phyloP scores from a whole-genome alignment of 208 protist genomes.

The Novymonas esmeraldas region DNA sequence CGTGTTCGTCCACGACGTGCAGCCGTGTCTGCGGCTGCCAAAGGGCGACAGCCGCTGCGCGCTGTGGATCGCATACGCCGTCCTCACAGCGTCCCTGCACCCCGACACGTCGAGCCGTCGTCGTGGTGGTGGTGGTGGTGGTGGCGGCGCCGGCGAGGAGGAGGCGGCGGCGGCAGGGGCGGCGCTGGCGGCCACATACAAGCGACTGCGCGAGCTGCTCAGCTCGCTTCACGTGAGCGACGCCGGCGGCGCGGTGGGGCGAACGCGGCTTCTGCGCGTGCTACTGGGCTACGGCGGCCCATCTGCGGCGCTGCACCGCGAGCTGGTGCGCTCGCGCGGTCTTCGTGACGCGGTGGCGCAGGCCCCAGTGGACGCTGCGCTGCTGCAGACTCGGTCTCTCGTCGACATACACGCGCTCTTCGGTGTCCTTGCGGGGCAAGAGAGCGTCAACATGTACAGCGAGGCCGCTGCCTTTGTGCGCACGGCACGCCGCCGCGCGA shows the following conservation, averaged over 20 bases:
- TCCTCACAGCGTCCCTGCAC: slow-evolving; percentile 21
- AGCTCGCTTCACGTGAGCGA: slow-evolving; percentile 7
- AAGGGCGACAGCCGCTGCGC: slow-evolving; percentile 37
- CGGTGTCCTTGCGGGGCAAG: slow-evolving; percentile 45
- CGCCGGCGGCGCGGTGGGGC: slow-evolving; percentile 15
- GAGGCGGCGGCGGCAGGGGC: no score
- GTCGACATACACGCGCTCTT: slow-evolving; percentile 62
- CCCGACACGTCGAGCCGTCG: not conserved
- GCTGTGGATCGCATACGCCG: slow-evolving; percentile 42
- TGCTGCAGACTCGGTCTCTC: slow-evolving; percentile 30
- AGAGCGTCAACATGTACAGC: slow-evolving; percentile 52
- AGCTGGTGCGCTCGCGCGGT: slow-evolving; percentile 29
- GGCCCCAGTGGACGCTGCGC: slow-evolving; percentile 24
- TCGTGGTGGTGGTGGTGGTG: not conserved
- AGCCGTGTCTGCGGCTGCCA: slow-evolving; percentile 36
- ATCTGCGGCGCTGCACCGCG: slow-evolving; percentile 22
- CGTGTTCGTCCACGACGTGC: slow-evolving; percentile 41
- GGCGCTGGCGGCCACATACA: slow-evolving; percentile 19
- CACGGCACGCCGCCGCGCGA: slow-evolving; percentile 10
- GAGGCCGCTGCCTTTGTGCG: slow-evolving; percentile 40
- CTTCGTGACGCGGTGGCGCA: no score
- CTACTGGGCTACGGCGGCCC: slow-evolving; percentile 39
- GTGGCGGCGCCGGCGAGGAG: not conserved
- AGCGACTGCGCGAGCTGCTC: slow-evolving; percentile 18
- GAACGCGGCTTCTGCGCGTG: slow-evolving; percentile 32